phyloP scores from a whole-genome alignment of 495 filamentous ascomycete species.

The Parathielavia hyrcaniae region DNA sequence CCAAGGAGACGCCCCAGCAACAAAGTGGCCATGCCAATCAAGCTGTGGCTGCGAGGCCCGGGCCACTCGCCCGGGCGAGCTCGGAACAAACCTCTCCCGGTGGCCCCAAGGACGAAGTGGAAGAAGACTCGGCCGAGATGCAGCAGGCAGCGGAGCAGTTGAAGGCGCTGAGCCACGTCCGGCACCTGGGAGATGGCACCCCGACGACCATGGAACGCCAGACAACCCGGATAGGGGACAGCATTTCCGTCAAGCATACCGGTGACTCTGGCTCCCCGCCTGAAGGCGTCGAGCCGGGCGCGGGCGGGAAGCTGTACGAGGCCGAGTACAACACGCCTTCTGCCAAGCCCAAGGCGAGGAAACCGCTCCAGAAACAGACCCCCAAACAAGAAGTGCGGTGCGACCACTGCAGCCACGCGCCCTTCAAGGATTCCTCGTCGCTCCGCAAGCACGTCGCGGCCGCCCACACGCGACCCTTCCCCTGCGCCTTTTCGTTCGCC shows the following conservation, averaged over 20 bases:
- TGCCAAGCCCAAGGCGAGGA: slow-evolving; percentile 39
- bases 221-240: slow-evolving; percentile 30
- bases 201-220: slow-evolving; percentile 23
- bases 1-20: slow-evolving; percentile 31
- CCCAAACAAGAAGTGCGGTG: slow-evolving; percentile 52
- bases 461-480: slow-evolving; percentile 64
- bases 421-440: slow-evolving; percentile 54
- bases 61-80: slow-evolving; percentile 15
- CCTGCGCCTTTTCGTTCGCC: slow-evolving; percentile 77
- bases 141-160: slow-evolving; percentile 54
- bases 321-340: slow-evolving; percentile 41
- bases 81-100: slow-evolving; percentile 14
- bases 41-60: slow-evolving; percentile 3
- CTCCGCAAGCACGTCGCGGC: slow-evolving; percentile 55
- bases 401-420: slow-evolving; percentile 49
- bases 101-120: slow-evolving; percentile 45
- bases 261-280: slow-evolving; percentile 41
- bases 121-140: slow-evolving; percentile 55
- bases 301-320: slow-evolving; percentile 35
- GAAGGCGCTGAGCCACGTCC: slow-evolving; percentile 52
- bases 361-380: slow-evolving; percentile 45
- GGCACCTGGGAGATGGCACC: slow-evolving; percentile 42
- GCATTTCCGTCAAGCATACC: slow-evolving; percentile 30
- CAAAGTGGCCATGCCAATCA: slow-evolving; percentile 14
- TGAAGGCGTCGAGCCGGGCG: slow-evolving; percentile 36